These are phyloP conservation scores for Sporobolus alterniflorus DNA, from an alignment of 202 grass and related monocot genomes.

Conservation along the genomic window DNA sequence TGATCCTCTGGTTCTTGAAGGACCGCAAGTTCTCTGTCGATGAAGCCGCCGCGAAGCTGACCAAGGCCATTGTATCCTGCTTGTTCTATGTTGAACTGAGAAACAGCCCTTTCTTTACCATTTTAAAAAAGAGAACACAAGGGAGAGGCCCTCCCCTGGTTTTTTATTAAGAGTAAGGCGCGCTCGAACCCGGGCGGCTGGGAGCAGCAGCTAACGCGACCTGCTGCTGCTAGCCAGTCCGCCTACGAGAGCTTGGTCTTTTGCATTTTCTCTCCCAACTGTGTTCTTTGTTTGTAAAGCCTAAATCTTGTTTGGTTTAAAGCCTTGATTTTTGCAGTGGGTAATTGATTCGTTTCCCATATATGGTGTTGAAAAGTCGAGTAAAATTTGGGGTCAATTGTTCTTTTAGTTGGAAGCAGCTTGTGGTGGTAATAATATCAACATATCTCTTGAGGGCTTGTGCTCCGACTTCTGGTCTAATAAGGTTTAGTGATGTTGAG, in stretches of 20 bases:
- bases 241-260: neutral
- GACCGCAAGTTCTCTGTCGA: conserved; percentile 80
- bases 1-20: conserved; percentile 95
- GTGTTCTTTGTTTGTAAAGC: neutral
- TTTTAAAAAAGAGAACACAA: too few relatives aligned
- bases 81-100: neutral
- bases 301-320: neutral
- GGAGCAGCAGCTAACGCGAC: too few relatives aligned
- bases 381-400: too few relatives aligned
- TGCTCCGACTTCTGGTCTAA: neutral
- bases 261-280: neutral
- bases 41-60: conserved; percentile 68
- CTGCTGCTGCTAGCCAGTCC: too few relatives aligned
- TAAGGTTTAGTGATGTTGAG: neutral
- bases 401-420: too few relatives aligned
- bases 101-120: neutral
- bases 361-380: too few relatives aligned
- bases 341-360: neutral
- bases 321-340: neutral
- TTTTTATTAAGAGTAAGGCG: too few relatives aligned
- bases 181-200: too few relatives aligned
- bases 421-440: neutral
- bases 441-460: neutral
- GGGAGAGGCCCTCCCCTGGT: too few relatives aligned
- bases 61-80: conserved; percentile 85